Evolutionary conservation across 169 alveolate species (phyloP).

Genomic region (Eimeria zaria): DNA sequence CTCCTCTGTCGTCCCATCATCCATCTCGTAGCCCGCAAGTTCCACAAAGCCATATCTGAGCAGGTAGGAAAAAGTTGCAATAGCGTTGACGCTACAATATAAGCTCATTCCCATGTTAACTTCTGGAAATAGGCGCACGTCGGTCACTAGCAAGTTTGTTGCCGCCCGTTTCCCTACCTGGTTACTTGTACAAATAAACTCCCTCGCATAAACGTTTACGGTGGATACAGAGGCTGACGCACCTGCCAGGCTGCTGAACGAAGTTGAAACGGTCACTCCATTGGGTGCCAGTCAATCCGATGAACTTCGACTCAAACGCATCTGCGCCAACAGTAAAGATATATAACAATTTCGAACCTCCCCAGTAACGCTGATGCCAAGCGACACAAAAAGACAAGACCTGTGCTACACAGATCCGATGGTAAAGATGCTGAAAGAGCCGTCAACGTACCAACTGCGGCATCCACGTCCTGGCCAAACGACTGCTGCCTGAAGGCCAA

Average conservation of each 20-base stretch:
- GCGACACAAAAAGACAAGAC: neutral
- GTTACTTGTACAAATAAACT: neutral
- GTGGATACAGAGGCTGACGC: neutral
- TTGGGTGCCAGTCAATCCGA: slow-evolving; percentile 76
- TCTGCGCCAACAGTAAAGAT: slow-evolving; percentile 13
- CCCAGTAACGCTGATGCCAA: neutral
- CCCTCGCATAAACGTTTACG: neutral
- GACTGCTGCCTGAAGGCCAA: slow-evolving; percentile 56
- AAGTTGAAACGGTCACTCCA: slow-evolving; percentile 72
- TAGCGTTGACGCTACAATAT: neutral
- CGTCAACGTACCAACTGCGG: slow-evolving; percentile 50
- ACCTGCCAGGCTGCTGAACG: slow-evolving; percentile 85
- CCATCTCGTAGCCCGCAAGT: slow-evolving; percentile 60
- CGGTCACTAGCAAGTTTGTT: neutral
- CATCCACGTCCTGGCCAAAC: slow-evolving; percentile 70
- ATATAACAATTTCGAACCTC: neutral
- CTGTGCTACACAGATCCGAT: neutral
- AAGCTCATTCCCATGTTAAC: neutral
- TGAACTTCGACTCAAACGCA: slow-evolving; percentile 79
- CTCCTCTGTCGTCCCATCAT: slow-evolving; percentile 27
- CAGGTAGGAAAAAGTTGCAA: neutral
- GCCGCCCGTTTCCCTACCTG: neutral
- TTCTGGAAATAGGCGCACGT: neutral
- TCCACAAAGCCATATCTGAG: slow-evolving; percentile 67
- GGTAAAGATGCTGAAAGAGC: neutral